Evolutionary conservation across 768 basidiomycete species (phyloP), one percentile per base, ranked within the genome.

Genomic region (Glaciozyma martinii): DNA sequence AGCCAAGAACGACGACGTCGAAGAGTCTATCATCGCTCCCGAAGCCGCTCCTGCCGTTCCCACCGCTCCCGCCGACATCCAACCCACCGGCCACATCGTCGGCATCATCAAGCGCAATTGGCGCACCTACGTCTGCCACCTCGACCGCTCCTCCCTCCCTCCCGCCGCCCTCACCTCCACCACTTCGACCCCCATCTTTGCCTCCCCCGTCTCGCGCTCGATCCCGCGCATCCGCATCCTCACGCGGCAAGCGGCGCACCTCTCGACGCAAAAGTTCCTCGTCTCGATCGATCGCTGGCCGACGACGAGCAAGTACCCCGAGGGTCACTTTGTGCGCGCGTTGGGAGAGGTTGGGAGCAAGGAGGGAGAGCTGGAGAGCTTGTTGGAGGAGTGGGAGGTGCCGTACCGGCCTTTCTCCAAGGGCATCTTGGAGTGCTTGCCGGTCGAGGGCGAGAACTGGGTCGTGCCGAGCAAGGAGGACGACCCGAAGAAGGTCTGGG

Each of bases 401-500:
- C 91, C 92, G 1, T 97, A 98, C 75, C 76, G 94, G 67, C 90
- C 95, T 3, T 99, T 99, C 75, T 92, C 92, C n/a, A 89, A 86
- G 76, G 90, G 92, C 3, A 91, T 98, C 53, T 73, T 95, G 71
- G 86, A 89, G 67, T 98, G 95, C 75, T 77, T 99, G 71, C 95
- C 95, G 2, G 72, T 76, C 3, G 87, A 97, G 75, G 95, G 95
- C 0, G 92, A 95, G 13, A 78, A 79, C 29, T 99, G 95, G 95
- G 84, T 88, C 18, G 94, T 99, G 0, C 91, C 92, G 19, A 83
- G 82, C 0, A 97, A 91, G 78, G 79, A 76, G 43, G 73, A 74
- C 0, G 75, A 78, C 58, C 75, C 79, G 46, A 69, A 68, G 0
- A 54, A 56, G 33, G 79, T 81, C 40, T 99, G 95, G 95, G 80